Evolutionary conservation across 345 rosid species (phyloP).

Genomic region (Syzygium aqueum): DNA sequence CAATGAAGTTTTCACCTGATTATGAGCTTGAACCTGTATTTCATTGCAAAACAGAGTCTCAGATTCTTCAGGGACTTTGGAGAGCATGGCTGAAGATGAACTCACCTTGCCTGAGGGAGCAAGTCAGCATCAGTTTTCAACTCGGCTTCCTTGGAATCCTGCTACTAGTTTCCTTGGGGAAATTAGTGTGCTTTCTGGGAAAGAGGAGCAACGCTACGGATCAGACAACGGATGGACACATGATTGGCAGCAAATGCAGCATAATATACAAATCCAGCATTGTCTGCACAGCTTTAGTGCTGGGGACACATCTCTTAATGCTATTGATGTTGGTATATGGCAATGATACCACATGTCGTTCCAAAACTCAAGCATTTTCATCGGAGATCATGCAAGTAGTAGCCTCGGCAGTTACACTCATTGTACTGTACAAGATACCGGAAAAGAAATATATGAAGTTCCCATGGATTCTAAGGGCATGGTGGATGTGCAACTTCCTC

Average conservation of each 20-base stretch:
- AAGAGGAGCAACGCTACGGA: constrained; percentile 15
- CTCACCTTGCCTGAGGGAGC: constrained; percentile 51
- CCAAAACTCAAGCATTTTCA: constrained; percentile 26
- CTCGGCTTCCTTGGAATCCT: constrained; percentile 42
- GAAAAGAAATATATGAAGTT: constrained; percentile 17
- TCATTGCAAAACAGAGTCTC: constrained; percentile 16
- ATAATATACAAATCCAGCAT: constrained; percentile 26
- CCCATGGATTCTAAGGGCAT: constrained; percentile 64
- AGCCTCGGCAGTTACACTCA: constrained; percentile 34
- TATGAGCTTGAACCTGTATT: background rate
- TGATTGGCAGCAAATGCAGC: constrained; percentile 26
- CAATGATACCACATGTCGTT: constrained; percentile 22
- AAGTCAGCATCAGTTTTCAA: constrained; percentile 34
- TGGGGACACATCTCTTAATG: constrained; percentile 35
- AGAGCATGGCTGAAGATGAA: constrained; percentile 27
- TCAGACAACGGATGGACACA: constrained; percentile 18
- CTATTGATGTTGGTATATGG: constrained; percentile 34
- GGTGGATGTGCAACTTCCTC: constrained; percentile 82
- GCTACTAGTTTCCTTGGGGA: constrained; percentile 14
- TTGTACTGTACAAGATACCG: constrained; percentile 26
- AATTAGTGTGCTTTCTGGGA: constrained; percentile 11
- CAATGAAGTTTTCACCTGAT: background rate
- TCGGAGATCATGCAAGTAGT: constrained; percentile 41
- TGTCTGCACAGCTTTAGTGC: constrained; percentile 27
- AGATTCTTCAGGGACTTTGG: constrained; percentile 6